A percentile compares a stretch with the other conserved stretches of the same genome.
These are phyloP conservation scores for Fomitopsis pinicola DNA, from an alignment of 1,284 basidiomycete species.

Conservation along the genomic window DNA sequence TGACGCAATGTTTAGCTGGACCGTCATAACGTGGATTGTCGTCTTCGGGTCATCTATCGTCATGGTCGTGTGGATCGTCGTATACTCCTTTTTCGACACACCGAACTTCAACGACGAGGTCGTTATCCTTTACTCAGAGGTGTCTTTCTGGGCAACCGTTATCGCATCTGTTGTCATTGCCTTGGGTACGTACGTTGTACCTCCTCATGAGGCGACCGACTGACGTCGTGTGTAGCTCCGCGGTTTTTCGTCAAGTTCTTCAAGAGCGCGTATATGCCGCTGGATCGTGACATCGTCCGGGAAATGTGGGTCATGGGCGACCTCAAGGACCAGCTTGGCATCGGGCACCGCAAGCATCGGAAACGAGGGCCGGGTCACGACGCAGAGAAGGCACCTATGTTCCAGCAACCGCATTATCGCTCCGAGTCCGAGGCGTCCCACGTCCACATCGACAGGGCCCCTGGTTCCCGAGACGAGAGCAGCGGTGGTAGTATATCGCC, in stretches of 20 bases:
- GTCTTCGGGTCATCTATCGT: constrained; percentile 77
- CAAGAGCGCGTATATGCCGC: constrained; percentile 61
- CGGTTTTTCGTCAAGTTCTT: constrained; percentile 72
- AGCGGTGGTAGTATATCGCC: constrained; percentile 18
- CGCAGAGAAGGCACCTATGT: constrained; percentile 66
- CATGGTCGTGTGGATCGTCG: constrained; percentile 81
- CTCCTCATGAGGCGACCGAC: constrained; percentile 8
- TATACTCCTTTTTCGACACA: constrained; percentile 71
- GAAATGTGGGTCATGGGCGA: constrained; percentile 88
- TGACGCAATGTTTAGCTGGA: constrained; percentile 61
- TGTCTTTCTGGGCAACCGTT: constrained; percentile 82
- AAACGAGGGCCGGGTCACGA: constrained; percentile 25
- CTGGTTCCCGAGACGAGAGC: constrained; percentile 3
- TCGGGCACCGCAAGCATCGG: constrained; percentile 52
- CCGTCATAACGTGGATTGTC: constrained; percentile 78
- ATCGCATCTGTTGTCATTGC: constrained; percentile 66
- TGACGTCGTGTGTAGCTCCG: constrained; percentile 44
- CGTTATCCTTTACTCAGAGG: constrained; percentile 67
- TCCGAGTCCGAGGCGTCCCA: constrained; percentile 56
- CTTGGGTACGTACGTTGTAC: constrained; percentile 46
- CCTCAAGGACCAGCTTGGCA: constrained; percentile 79
- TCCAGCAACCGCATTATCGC: constrained; percentile 55
- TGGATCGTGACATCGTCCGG: constrained; percentile 83
- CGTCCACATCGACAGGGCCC: constrained; percentile 15
- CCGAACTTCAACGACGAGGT: constrained; percentile 66